phyloP scores from a whole-genome alignment of 2,329 filamentous ascomycete genomes.

The Exophiala bonariae region DNA sequence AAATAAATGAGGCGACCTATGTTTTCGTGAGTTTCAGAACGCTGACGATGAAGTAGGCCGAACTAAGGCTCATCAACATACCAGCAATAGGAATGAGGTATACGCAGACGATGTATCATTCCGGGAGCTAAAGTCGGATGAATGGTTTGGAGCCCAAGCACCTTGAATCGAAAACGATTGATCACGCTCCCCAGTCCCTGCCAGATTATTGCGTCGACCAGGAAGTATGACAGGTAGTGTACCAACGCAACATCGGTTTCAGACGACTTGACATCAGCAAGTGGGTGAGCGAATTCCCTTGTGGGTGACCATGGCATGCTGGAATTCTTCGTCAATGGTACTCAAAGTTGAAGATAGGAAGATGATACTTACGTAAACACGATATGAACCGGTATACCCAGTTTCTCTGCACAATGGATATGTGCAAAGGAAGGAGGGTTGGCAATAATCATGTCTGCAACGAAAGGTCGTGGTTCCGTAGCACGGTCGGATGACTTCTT shows the following conservation, averaged over 20 bases:
- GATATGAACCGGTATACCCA: constrained; percentile 51
- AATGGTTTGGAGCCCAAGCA: constrained; percentile 42
- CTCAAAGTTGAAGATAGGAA: neutral
- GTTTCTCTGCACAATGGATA: constrained; percentile 51
- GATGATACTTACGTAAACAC: constrained; percentile 42
- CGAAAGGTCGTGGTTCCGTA: constrained; percentile 39
- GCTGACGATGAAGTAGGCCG: no score
- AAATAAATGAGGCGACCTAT: constrained; percentile 38
- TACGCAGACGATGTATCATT: constrained; percentile 35
- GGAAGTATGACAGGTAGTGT: constrained; percentile 47
- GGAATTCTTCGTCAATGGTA: neutral
- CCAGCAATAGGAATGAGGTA: constrained; percentile 49
- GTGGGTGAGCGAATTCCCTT: constrained; percentile 46
- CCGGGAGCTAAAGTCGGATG: constrained; percentile 37
- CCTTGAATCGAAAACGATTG: constrained; percentile 40
- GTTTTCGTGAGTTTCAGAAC: neutral
- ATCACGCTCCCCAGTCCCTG: constrained; percentile 50
- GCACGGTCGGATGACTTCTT: neutral
- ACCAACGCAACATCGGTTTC: constrained; percentile 34
- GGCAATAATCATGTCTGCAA: constrained; percentile 55
- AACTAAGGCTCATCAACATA: no score
- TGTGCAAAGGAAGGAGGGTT: constrained; percentile 55
- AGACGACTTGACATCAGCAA: constrained; percentile 45
- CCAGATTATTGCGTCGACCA: constrained; percentile 53
- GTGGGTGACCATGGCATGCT: constrained; percentile 51